Percentiles rank a stretch among this genome's conserved stretches.
phyloP scores from a whole-genome alignment of 345 rosid species.

The Gossypium ekmanianum region DNA sequence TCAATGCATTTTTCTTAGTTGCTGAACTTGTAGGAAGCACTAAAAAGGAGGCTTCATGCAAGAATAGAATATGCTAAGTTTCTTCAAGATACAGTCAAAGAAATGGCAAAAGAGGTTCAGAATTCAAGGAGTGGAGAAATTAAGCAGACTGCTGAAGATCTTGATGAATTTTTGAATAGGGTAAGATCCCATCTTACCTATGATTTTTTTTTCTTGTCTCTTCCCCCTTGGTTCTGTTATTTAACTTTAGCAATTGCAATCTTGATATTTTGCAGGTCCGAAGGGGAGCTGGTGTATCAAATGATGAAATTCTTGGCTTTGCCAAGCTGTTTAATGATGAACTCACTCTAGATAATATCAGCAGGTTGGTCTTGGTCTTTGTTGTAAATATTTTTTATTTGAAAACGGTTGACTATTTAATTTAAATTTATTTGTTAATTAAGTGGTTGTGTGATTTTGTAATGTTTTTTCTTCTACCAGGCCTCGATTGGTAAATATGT shows the following conservation, averaged over 20 bases:
- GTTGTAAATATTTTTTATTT: neutral
- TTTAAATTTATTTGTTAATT: slow-evolving; percentile 1
- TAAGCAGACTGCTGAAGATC: slow-evolving; percentile 92
- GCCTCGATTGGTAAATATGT: slow-evolving; percentile 92
- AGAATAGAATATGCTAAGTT: slow-evolving; percentile 97
- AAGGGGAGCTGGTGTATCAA: slow-evolving; percentile 77
- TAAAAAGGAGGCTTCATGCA: slow-evolving; percentile 80
- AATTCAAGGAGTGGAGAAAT: slow-evolving; percentile 73
- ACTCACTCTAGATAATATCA: slow-evolving; percentile 89
- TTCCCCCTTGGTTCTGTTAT: neutral
- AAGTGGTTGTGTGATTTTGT: neutral
- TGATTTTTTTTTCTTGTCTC: neutral
- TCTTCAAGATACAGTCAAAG: slow-evolving; percentile 94
- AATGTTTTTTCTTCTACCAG: slow-evolving; percentile 38
- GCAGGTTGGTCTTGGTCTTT: slow-evolving; percentile 50
- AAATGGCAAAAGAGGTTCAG: slow-evolving; percentile 98
- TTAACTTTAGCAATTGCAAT: neutral
- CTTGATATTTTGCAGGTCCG: slow-evolving; percentile 57
- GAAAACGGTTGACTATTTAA: neutral
- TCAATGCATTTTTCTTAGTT: neutral
- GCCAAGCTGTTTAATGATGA: slow-evolving; percentile 94
- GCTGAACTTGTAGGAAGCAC: slow-evolving; percentile 59
- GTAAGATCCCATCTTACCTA: slow-evolving; percentile 25
- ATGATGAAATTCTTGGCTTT: slow-evolving; percentile 92
- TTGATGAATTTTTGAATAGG: slow-evolving; percentile 84